These are phyloP conservation scores for Stephania japonica DNA, from an alignment of 164 flowering plant species.

Conservation along the genomic window DNA sequence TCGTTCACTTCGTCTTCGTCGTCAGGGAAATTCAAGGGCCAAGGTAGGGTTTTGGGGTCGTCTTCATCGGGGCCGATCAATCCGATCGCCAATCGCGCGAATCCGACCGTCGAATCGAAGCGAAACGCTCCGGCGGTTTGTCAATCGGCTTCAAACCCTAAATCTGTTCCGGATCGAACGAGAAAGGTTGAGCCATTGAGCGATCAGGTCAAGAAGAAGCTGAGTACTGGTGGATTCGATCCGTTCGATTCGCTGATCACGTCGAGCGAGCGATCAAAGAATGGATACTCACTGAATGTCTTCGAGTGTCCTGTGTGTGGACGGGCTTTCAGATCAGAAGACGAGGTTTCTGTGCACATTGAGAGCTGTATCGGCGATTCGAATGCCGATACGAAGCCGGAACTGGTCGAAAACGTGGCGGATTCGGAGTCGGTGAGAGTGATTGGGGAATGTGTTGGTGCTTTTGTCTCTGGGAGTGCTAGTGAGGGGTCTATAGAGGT, in stretches of 20 bases:
- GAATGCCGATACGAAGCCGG: slow-evolving; percentile 3
- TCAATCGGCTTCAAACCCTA: not conserved
- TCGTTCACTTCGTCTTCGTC: slow-evolving; percentile 60
- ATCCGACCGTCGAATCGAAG: slow-evolving; percentile 13
- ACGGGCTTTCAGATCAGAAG: slow-evolving; percentile 44
- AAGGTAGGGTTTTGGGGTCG: slow-evolving; percentile 74
- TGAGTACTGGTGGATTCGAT: slow-evolving; percentile 46
- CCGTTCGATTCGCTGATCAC: slow-evolving; percentile 63
- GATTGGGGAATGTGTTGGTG: slow-evolving; percentile 38
- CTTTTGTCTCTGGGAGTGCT: slow-evolving; percentile 60
- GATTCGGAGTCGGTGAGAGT: slow-evolving; percentile 20
- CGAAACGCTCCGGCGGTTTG: slow-evolving; percentile 8
- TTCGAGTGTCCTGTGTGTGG: slow-evolving; percentile 80
- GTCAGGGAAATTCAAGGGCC: slow-evolving; percentile 86
- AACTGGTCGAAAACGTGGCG: not conserved
- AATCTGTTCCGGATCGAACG: not conserved
- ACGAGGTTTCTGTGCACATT: slow-evolving; percentile 65
- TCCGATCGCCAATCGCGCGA: slow-evolving; percentile 19
- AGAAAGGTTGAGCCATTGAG: not conserved
- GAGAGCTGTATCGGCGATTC: slow-evolving; percentile 47
- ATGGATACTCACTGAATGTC: slow-evolving; percentile 48
- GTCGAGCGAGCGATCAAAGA: slow-evolving; percentile 45
- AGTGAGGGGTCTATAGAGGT: slow-evolving; percentile 62
- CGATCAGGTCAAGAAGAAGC: slow-evolving; percentile 11
- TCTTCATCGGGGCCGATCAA: slow-evolving; percentile 41